Base-by-base conservation (phyloP, 129 eudicot species). In the Artemisia argyi region DNA sequence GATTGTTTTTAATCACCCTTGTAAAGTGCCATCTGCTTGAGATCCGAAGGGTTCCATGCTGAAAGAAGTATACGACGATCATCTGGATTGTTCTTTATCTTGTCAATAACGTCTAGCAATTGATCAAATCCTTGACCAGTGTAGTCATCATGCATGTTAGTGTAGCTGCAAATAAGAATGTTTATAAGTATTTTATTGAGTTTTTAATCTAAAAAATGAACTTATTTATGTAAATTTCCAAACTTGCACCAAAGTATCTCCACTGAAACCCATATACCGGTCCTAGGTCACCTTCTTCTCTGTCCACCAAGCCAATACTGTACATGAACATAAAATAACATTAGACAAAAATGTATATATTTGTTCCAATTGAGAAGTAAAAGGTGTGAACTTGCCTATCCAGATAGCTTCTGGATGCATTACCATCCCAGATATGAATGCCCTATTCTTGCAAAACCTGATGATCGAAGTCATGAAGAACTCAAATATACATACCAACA, bases 241-340 rank as follows among this genome's bases (percentile, higher is more conserved):
- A 93, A 97, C 89, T 89, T 39, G 98, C 98, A 60, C 98, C 98
- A 78, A 89, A 93, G 75, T 93, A 97, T 68, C 98, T 83, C 98
- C 98, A 93, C 82, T 93, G 98, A 56, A 93, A 93, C 47, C 98
- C 98, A 24, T 93, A 93, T 19, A 93, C 81, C 32, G 98, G 98
- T 20, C 98, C 98, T 65, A 93, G 62, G 76, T 93, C 98, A 83
- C 98, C 98, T 82, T 83, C 98, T 80, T 93, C 98, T 68, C 98
- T 83, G 19, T 93, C 88, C 72, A 44, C 78, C 88, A 93, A 78
- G 42, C 95, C 98, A 74, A 93, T 82, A 76, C 97, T 89, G 86
- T 14, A 79, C 73, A 15, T 14, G 51, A 65, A 65, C 22, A 52
- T 15, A 30, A 51, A 58, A 44, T n/a, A 18, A 48, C 46, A 16